Conservation (phyloP, 768 basidiomycete genomes). For the Boletus sensibilis region DNA sequence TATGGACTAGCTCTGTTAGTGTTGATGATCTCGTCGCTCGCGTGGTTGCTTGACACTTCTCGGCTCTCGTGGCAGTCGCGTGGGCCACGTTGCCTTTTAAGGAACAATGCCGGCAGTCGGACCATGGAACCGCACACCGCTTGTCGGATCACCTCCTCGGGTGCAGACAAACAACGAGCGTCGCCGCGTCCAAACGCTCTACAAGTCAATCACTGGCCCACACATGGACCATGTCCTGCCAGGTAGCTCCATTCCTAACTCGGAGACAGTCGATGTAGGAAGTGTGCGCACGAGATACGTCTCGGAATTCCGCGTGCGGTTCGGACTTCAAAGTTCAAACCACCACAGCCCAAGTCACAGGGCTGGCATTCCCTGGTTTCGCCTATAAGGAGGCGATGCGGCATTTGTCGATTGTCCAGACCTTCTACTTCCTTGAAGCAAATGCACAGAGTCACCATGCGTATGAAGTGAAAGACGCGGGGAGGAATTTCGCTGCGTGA, state of each 20-base stretch:
- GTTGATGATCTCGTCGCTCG: conserved; percentile 35
- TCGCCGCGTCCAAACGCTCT: background rate
- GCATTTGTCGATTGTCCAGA: background rate
- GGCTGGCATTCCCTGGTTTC: background rate
- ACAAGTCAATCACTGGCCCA: background rate
- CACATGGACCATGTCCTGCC: background rate
- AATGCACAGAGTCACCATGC: background rate
- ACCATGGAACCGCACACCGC: background rate
- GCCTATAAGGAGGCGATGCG: background rate
- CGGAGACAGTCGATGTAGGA: background rate
- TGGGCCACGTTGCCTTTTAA: conserved; percentile 22
- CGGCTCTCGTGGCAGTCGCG: conserved; percentile 37
- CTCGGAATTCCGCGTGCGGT: background rate
- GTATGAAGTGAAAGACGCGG: background rate
- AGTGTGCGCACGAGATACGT: background rate
- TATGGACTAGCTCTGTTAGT: conserved; percentile 18
- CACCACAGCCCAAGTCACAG: background rate
- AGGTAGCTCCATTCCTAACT: background rate
- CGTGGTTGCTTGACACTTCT: conserved; percentile 36
- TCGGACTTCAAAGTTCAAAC: conserved; percentile 8
- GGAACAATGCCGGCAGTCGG: conserved; percentile 17
- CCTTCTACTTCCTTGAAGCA: background rate
- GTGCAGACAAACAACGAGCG: background rate
- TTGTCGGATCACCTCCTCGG: background rate
- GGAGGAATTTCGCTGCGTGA: background rate